A percentile compares a stretch with the other conserved stretches of the same genome.
These are phyloP conservation scores for Dactylellina leptospora DNA, from an alignment of 2,329 filamentous ascomycete genomes.

Conservation along the genomic window DNA sequence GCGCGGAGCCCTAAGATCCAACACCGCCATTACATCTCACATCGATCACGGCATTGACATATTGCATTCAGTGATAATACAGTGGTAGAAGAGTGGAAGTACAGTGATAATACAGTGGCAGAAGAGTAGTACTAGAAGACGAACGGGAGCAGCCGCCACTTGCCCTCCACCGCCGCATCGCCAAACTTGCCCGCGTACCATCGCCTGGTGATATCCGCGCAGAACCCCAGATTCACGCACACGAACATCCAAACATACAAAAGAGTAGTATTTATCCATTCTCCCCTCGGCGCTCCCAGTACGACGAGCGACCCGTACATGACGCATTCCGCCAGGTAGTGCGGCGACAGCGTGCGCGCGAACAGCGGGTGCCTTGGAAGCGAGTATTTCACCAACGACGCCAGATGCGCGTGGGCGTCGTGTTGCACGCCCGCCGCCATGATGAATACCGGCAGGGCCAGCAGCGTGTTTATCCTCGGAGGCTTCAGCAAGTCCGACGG, in stretches of 20 bases:
- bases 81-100: too few species aligned
- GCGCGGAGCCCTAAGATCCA: conserved; percentile 49
- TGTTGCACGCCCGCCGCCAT: conserved; percentile 78
- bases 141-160: conserved; percentile 31
- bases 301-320: conserved; percentile 83
- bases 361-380: conserved; percentile 80
- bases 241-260: conserved; percentile 77
- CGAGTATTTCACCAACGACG: conserved; percentile 80
- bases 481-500: conserved; percentile 58
- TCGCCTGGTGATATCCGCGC: conserved; percentile 76
- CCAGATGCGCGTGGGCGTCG: conserved; percentile 75
- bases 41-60: too few species aligned
- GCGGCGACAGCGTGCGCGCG: conserved; percentile 77
- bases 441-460: conserved; percentile 72
- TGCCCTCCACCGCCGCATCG: conserved; percentile 66
- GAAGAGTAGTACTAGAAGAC: conserved; percentile 18
- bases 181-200: conserved; percentile 86
- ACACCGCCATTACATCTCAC: too few species aligned
- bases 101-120: not conserved
- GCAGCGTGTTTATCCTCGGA: conserved; percentile 64
- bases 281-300: conserved; percentile 74
- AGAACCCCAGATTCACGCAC: conserved; percentile 79
- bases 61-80: too few species aligned
- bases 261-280: conserved; percentile 76
- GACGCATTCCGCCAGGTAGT: conserved; percentile 88